A percentile compares a stretch with the other conserved stretches of the same genome.
Conservation (phyloP, 1,139 yeast species). For the Pichia sp. region DNA sequence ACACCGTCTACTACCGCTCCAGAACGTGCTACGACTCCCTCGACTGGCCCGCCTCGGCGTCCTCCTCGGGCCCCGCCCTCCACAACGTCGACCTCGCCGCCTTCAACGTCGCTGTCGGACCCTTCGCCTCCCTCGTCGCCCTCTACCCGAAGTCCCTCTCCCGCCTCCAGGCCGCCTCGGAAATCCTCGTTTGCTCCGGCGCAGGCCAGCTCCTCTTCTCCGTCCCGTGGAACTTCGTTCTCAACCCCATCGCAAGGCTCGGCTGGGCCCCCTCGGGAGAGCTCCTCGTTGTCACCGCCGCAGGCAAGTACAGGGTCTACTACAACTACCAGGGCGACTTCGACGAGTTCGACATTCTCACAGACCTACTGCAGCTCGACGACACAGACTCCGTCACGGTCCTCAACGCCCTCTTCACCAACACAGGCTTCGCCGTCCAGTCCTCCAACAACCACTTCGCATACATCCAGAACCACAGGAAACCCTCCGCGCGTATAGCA, state of each 20-base stretch:
- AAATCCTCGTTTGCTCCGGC: conserved; percentile 41
- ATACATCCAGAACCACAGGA: conserved; percentile 27
- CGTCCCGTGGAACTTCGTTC: conserved; percentile 48
- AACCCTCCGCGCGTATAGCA: not conserved
- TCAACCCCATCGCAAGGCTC: conserved; percentile 53
- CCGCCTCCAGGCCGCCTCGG: conserved; percentile 33
- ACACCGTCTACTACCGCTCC: conserved; percentile 55
- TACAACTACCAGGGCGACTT: conserved; percentile 66
- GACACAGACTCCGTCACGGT: conserved; percentile 23
- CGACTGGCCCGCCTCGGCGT: conserved; percentile 24
- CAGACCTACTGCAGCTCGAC: not conserved
- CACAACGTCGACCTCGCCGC: conserved; percentile 24
- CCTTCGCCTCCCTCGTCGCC: conserved; percentile 45
- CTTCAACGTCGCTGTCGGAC: conserved; percentile 38
- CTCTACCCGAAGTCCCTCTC: conserved; percentile 25
- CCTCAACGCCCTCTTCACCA: conserved; percentile 32
- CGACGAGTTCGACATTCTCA: conserved; percentile 40
- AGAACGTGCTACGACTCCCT: conserved; percentile 29
- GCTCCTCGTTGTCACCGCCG: conserved; percentile 56
- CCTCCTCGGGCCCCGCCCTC: too few relatives aligned
- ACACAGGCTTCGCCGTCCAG: conserved; percentile 36
- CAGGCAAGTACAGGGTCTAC: conserved; percentile 59
- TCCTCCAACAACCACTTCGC: conserved; percentile 34
- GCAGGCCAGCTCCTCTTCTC: conserved; percentile 49
- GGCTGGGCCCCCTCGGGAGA: conserved; percentile 52